Conservation (phyloP, 148 eudicot genomes). For the Selenicereus undatus region DNA sequence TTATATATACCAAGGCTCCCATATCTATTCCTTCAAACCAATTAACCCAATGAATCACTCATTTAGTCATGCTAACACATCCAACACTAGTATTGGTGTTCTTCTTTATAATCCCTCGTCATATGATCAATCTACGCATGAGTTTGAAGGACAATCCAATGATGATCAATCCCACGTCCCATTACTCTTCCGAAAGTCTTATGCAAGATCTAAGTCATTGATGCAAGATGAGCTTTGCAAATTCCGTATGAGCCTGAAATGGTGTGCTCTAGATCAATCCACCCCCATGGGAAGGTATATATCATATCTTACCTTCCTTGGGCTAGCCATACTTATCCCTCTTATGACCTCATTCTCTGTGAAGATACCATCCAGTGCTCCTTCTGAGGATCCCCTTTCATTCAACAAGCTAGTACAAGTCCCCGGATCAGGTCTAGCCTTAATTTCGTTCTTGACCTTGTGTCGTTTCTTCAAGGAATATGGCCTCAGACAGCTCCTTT, state of each 20-base stretch:
- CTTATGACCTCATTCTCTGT: background rate
- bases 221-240: conserved; percentile 18
- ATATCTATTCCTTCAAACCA: background rate
- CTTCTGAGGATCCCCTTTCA: conserved; percentile 15
- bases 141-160: conserved; percentile 9
- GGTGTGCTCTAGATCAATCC: conserved; percentile 27
- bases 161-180: conserved; percentile 19
- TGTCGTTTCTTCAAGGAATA: conserved; percentile 21
- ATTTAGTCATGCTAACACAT: background rate
- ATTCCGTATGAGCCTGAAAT: conserved; percentile 17
- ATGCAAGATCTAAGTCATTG: conserved; percentile 16
- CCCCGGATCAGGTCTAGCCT: conserved; percentile 21
- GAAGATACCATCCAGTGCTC: conserved; percentile 9
- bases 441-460: conserved; percentile 18
- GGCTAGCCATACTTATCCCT: conserved; percentile 8
- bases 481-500: conserved; percentile 26
- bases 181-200: conserved; percentile 12
- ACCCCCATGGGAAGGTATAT: conserved; percentile 15
- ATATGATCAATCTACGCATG: conserved; percentile 10
- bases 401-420: conserved; percentile 24
- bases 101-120: conserved; percentile 6
- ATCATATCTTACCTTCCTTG: conserved; percentile 18
- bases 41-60: conserved; percentile 8
- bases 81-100: background rate
- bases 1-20: background rate